These are phyloP conservation scores for Aspergillus sp. DNA, from an alignment of 2,329 filamentous ascomycete genomes.

Conservation along the genomic window DNA sequence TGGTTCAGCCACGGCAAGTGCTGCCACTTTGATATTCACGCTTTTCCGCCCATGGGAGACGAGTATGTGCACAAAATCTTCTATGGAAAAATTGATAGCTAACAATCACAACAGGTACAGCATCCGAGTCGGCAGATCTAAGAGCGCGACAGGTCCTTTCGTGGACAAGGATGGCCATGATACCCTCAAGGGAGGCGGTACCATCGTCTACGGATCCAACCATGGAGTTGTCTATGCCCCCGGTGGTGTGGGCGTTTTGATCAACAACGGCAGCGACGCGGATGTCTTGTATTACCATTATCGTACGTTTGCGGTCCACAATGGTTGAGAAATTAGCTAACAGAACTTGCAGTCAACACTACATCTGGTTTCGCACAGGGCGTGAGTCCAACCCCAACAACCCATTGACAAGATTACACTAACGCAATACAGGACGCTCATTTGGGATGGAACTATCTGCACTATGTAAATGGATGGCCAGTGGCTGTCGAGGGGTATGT, in stretches of 20 bases:
- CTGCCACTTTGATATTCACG: constrained; percentile 30
- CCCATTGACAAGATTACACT: not conserved
- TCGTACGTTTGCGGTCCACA: constrained; percentile 22
- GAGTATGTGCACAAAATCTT: constrained; percentile 31
- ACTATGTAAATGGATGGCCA: constrained; percentile 43
- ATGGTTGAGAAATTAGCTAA: not conserved
- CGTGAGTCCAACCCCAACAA: constrained; percentile 21
- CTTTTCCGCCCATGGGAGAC: constrained; percentile 30
- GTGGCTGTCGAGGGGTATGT: constrained; percentile 22
- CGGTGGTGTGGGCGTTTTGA: constrained; percentile 39
- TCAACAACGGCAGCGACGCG: constrained; percentile 23
- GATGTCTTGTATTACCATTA: constrained; percentile 47
- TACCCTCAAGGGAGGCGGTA: constrained; percentile 37
- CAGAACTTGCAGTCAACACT: constrained; percentile 31
- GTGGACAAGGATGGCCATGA: constrained; percentile 31
- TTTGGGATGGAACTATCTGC: constrained; percentile 42
- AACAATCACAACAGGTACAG: constrained; percentile 28
- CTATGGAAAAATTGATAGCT: not conserved
- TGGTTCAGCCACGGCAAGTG: constrained; percentile 46
- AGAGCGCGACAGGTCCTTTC: constrained; percentile 36
- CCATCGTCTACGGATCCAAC: constrained; percentile 41
- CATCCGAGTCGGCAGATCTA: constrained; percentile 41
- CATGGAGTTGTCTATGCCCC: constrained; percentile 43
- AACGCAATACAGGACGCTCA: constrained; percentile 32
- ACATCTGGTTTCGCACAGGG: constrained; percentile 31